Conservation (phyloP, 768 basidiomycete genomes). For the Agaricus bisporus region DNA sequence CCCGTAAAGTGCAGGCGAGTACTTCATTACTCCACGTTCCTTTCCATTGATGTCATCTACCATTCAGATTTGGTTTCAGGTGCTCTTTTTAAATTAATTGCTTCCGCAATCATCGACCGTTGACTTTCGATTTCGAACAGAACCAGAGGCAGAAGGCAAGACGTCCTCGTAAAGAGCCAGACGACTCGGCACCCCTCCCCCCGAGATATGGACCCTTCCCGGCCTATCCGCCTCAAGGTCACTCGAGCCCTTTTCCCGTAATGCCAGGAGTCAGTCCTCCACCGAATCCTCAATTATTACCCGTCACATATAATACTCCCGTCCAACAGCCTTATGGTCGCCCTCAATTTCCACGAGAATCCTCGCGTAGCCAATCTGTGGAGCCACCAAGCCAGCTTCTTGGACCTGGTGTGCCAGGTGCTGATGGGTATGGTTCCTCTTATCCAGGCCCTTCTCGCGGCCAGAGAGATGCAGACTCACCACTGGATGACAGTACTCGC, state of each 20-base stretch:
- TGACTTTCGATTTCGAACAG: conserved; percentile 30
- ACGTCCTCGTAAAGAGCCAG: conserved; percentile 61
- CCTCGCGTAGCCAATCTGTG: conserved; percentile 19
- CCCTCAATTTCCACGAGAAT: conserved; percentile 18
- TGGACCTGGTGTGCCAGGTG: conserved; percentile 51
- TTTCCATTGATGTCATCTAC: conserved; percentile 14
- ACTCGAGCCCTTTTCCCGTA: conserved; percentile 9
- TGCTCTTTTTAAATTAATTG: conserved; percentile 20
- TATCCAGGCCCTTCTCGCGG: conserved; percentile 6
- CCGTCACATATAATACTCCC: conserved; percentile 7
- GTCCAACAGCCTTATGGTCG: conserved; percentile 13
- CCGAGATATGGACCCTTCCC: conserved; percentile 63
- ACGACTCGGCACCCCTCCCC: conserved; percentile 43
- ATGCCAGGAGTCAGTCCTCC: not conserved
- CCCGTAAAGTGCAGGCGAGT: conserved; percentile 84
- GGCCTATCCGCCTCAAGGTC: conserved; percentile 13
- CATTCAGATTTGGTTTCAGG: conserved; percentile 85
- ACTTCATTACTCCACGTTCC: not conserved
- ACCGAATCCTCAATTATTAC: conserved; percentile 6
- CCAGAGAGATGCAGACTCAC: not conserved
- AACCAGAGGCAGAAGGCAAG: conserved; percentile 87
- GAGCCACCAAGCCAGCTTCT: conserved; percentile 37
- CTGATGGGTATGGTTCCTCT: conserved; percentile 15
- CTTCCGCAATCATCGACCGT: conserved; percentile 17
- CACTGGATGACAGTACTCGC: conserved; percentile 10